phyloP scores from a whole-genome alignment of 208 protist species.

The Endotrypanum monterogeii region DNA sequence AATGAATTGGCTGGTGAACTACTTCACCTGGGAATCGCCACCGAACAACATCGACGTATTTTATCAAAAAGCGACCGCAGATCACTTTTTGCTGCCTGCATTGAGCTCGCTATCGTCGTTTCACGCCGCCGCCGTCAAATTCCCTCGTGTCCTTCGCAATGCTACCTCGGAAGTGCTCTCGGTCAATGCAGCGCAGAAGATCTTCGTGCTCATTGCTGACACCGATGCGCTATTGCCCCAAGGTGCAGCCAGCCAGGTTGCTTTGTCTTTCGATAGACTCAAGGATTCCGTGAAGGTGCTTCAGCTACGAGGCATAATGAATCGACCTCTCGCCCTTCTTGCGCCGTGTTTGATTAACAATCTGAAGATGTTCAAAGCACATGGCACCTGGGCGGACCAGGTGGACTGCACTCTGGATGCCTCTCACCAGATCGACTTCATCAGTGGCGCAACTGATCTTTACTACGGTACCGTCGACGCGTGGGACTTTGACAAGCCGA shows the following conservation, averaged over 20 bases:
- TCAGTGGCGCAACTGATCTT: conserved; percentile 22
- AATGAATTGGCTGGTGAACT: conserved; percentile 44
- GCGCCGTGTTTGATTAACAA: conserved; percentile 41
- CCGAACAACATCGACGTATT: conserved; percentile 9
- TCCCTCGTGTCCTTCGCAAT: conserved; percentile 7
- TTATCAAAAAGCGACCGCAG: neutral
- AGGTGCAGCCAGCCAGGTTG: conserved; percentile 21
- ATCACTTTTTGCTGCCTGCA: conserved; percentile 1
- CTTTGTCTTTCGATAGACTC: conserved; percentile 17
- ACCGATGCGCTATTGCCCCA: conserved; percentile 34
- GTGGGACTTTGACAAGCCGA: conserved; percentile 58
- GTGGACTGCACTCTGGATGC: conserved; percentile 23
- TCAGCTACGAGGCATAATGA: conserved; percentile 25
- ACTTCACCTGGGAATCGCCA: conserved; percentile 14
- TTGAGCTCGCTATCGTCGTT: conserved; percentile 12
- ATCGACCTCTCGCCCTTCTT: conserved; percentile 26
- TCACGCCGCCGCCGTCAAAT: conserved; percentile 29
- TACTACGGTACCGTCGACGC: conserved; percentile 49
- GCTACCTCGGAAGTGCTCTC: neutral
- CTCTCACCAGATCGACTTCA: conserved; percentile 39
- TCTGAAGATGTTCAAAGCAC: conserved; percentile 27
- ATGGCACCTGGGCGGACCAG: conserved; percentile 26
- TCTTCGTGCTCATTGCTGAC: conserved; percentile 39
- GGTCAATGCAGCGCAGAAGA: conserved; percentile 26
- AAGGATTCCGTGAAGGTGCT: conserved; percentile 14